Evolutionary conservation across 805 yeast genomes (phyloP).

Genomic region (Wickerhamomyces subpelliculosus): DNA sequence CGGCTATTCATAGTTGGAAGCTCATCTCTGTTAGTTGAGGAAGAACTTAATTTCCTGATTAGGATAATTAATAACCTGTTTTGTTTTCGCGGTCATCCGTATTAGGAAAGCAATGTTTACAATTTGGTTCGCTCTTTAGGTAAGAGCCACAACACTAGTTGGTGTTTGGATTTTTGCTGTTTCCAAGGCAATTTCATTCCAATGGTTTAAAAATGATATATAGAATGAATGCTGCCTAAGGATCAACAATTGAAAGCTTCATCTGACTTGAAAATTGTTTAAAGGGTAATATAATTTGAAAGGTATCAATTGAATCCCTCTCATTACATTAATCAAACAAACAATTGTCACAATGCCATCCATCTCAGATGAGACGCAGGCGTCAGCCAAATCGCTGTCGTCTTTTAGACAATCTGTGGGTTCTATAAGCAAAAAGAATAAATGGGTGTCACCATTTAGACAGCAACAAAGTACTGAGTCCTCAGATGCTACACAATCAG

Average conservation of each 20-base stretch:
- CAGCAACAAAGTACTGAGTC: conserved; percentile 4
- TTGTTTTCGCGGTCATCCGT: neutral
- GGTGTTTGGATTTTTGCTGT: neutral
- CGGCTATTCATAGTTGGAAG: too few species aligned
- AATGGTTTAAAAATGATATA: neutral
- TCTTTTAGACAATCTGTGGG: neutral
- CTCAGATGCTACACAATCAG: too few species aligned
- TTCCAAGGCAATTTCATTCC: neutral
- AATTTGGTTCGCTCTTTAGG: neutral
- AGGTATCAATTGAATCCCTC: too few species aligned
- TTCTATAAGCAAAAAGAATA: conserved; percentile 4
- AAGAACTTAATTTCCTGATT: neutral
- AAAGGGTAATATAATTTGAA: too few species aligned
- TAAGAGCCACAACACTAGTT: neutral
- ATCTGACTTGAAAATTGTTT: too few species aligned
- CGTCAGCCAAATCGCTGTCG: neutral
- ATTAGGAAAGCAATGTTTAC: conserved; percentile 1
- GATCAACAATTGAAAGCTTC: too few species aligned
- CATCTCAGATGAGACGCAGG: neutral
- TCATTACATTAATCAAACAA: neutral
- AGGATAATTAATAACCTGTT: neutral
- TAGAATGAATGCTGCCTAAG: too few species aligned
- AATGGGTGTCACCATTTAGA: conserved; percentile 25
- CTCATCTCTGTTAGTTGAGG: neutral
- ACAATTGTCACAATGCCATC: neutral